Evolutionary conservation across 352 stramenopile genomes (phyloP), one percentile per base, ranked within the genome.

Genomic region (Pythium coloratum): DNA sequence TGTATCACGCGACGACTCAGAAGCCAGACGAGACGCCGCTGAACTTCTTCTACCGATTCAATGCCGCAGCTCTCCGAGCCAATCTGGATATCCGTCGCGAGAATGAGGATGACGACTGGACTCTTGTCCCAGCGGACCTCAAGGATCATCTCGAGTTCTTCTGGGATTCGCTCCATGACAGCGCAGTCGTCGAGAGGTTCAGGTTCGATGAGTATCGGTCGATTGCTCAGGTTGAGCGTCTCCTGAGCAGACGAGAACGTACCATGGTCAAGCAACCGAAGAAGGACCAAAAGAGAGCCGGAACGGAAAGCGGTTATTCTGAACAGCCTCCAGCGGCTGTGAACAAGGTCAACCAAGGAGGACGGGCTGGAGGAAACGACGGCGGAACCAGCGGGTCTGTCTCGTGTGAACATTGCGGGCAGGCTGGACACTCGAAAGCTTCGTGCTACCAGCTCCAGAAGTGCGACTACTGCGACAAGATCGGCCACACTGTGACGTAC

Each of bases 21-120:
- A 46, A 58, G 30, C 18, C 26, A 6, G 59, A 66, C 47, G 59
- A 59, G 49, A 34, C 33, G 10, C 46, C 49, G 30, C 36, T 38
- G 18, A 58, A 66, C 55, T 66, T 51, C 49, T 30, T 66, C n/a
- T 66, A 66, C 20, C 46, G 59, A 6, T 40, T 66, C 6, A 66
- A 66, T 28, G 46, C 32, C 2, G 59, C 32, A 3, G 59, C 30
- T 10, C 4, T 51, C 2, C 18, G 44, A 1, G 59, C 59, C 2
- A 47, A 34, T 2, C 30, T 66, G 8, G n/a, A 49, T n/a, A 50
- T 51, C 34, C 46, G 59, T 26, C 10, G 16, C 14, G 33, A 36
- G 14, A 24, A 24, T 18, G 33, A 55, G 5, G 28, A 36, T 18
- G 20, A 55, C 24, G 49, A 55, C 24, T 18, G 12, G 20, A 12